Percentiles rank a stretch among this genome's conserved stretches.
phyloP scores from a whole-genome alignment of 2,329 filamentous ascomycete species.

The Penicillium italicum region DNA sequence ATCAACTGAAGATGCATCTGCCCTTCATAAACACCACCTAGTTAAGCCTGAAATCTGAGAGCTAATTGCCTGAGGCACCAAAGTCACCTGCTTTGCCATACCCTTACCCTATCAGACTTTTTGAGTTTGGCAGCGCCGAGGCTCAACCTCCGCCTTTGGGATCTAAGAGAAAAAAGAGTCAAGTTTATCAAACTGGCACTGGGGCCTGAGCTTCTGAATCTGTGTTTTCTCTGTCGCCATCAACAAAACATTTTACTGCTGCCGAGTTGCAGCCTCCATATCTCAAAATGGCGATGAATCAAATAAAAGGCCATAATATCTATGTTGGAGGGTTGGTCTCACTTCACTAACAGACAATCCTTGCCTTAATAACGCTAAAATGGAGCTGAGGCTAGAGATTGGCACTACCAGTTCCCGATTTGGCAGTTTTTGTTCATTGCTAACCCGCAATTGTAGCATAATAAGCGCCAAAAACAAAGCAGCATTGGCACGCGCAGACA shows the following conservation, averaged over 20 bases:
- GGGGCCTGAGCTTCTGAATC: not conserved
- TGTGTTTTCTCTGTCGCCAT: not conserved
- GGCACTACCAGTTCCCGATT: not conserved
- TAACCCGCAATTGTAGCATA: slow-evolving; percentile 53
- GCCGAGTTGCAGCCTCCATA: not conserved
- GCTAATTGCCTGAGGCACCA: not conserved
- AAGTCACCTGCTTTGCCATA: slow-evolving; percentile 9
- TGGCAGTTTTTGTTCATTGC: not conserved
- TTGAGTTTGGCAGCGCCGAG: slow-evolving; percentile 12
- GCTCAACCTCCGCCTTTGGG: slow-evolving; percentile 19
- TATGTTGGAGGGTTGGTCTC: slow-evolving; percentile 70
- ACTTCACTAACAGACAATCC: not conserved
- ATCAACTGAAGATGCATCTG: too few species aligned
- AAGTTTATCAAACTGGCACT: not conserved
- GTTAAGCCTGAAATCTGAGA: too few species aligned
- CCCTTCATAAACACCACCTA: too few species aligned
- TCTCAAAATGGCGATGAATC: slow-evolving; percentile 51
- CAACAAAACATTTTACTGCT: not conserved
- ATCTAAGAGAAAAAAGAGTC: slow-evolving; percentile 6
- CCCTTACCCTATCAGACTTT: slow-evolving; percentile 18
- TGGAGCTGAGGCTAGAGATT: not conserved
- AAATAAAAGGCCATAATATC: slow-evolving; percentile 66
- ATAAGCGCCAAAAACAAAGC: slow-evolving; percentile 72
- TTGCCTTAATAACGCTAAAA: not conserved
- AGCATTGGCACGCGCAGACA: slow-evolving; percentile 65